Percentiles rank a stretch among this genome's conserved stretches.
Evolutionary conservation across 2,329 filamentous ascomycete genomes (phyloP).

Genomic region (Xylariaceae sp.): DNA sequence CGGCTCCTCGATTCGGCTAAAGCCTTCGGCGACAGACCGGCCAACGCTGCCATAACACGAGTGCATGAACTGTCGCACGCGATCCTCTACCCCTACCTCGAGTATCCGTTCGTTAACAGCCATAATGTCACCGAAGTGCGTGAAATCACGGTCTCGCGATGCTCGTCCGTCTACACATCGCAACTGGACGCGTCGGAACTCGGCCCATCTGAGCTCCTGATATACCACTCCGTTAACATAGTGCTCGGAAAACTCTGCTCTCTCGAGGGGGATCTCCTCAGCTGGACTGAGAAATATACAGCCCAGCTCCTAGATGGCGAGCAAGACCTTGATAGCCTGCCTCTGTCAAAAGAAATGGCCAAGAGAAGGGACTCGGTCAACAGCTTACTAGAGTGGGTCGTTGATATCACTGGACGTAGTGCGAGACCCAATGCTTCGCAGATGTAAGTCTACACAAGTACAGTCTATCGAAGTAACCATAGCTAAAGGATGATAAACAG

Average conservation of each 20-base stretch:
- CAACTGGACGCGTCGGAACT: background rate
- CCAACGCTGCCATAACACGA: background rate
- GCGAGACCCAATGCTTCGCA: constrained; percentile 2
- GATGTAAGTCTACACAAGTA: constrained; percentile 1
- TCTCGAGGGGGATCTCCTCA: constrained; percentile 6
- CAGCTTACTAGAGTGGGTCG: background rate
- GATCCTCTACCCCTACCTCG: constrained; percentile 5
- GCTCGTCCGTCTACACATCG: constrained; percentile 3
- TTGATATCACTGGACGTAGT: constrained; percentile 5
- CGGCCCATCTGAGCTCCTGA: constrained; percentile 1
- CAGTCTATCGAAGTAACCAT: background rate
- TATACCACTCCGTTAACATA: constrained; percentile 6
- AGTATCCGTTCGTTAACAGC: background rate
- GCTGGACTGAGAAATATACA: constrained; percentile 8
- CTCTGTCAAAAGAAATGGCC: background rate
- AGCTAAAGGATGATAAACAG: background rate
- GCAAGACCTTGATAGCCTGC: background rate
- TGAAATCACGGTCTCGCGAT: constrained; percentile 1
- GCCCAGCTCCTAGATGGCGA: background rate
- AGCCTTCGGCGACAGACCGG: background rate
- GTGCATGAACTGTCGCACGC: constrained; percentile 3
- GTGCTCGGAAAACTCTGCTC: constrained; percentile 4
- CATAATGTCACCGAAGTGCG: background rate
- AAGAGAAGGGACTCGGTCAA: background rate
- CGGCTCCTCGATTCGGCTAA: background rate